Conservation (phyloP, 805 yeast species). For the Diddensiella santjacobensis region DNA sequence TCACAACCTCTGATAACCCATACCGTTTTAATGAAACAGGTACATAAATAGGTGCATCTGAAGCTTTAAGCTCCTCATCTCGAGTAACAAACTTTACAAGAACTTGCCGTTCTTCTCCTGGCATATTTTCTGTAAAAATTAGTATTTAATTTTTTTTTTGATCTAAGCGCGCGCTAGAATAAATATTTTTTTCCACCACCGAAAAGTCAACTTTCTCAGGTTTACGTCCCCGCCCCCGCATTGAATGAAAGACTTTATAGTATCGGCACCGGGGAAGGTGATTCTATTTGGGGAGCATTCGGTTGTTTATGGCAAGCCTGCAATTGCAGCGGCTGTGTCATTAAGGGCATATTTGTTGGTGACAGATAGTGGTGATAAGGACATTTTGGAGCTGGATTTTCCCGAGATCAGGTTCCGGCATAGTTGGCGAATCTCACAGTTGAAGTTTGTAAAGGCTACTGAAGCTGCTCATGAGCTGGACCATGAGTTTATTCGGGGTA, state of each 20-base stretch:
- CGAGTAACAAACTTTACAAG: slow-evolving; percentile 75
- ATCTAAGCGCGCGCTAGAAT: background rate
- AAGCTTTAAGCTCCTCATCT: slow-evolving; percentile 68
- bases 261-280: slow-evolving; percentile 95
- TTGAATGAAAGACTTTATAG: slow-evolving; percentile 43
- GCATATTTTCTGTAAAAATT: slow-evolving; percentile 5
- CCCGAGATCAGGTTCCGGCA: slow-evolving; percentile 73
- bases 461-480: slow-evolving; percentile 5
- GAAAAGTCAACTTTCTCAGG: background rate
- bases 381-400: slow-evolving; percentile 60
- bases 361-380: slow-evolving; percentile 36
- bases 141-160: background rate
- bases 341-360: slow-evolving; percentile 79
- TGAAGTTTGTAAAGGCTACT: slow-evolving; percentile 41
- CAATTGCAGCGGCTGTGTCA: slow-evolving; percentile 91
- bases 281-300: slow-evolving; percentile 96
- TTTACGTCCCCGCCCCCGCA: background rate
- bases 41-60: slow-evolving; percentile 79
- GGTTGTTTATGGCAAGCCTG: slow-evolving; percentile 90
- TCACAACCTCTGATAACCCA: slow-evolving; percentile 93
- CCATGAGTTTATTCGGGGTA: slow-evolving; percentile 5
- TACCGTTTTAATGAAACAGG: slow-evolving; percentile 83
- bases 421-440: slow-evolving; percentile 56
- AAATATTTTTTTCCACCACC: background rate
- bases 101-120: slow-evolving; percentile 43